These are phyloP conservation scores for Polytrichum commune DNA, from an alignment of 225 moss, liverwort and hornwort genomes.

Conservation along the genomic window DNA sequence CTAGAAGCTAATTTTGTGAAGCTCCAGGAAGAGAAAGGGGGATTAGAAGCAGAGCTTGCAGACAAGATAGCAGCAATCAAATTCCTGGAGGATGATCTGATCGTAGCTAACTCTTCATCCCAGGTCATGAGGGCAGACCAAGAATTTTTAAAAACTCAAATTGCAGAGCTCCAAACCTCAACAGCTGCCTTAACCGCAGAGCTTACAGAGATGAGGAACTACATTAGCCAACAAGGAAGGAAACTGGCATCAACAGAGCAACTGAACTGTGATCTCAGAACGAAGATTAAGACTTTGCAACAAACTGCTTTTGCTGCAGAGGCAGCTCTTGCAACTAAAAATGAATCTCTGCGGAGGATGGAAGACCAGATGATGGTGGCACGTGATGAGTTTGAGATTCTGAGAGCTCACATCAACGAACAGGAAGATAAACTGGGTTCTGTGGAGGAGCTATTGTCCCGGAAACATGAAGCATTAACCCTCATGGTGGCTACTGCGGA, in stretches of 20 bases:
- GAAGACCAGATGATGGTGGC: slow-evolving; percentile 7
- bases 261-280: slow-evolving; percentile 11
- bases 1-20: slow-evolving; percentile 14
- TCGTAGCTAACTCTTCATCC: slow-evolving; percentile 12
- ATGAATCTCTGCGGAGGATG: background rate
- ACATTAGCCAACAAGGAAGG: slow-evolving; percentile 6
- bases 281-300: slow-evolving; percentile 10
- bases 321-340: slow-evolving; percentile 2
- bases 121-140: slow-evolving; percentile 14
- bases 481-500: slow-evolving; percentile 19
- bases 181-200: slow-evolving; percentile 25
- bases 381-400: background rate
- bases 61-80: slow-evolving; percentile 8
- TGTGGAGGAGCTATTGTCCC: slow-evolving; percentile 35
- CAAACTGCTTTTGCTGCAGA: slow-evolving; percentile 1
- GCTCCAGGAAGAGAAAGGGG: slow-evolving; percentile 16
- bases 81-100: slow-evolving; percentile 21
- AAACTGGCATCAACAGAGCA: slow-evolving; percentile 1
- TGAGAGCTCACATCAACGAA: slow-evolving; percentile 29
- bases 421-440: slow-evolving; percentile 43
- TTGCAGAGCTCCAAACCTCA: slow-evolving; percentile 17
- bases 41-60: slow-evolving; percentile 12
- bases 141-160: slow-evolving; percentile 3
- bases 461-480: slow-evolving; percentile 41
- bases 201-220: slow-evolving; percentile 11